Evolutionary conservation across 2,329 filamentous ascomycete species (phyloP), one percentile per base, ranked within the genome.

Genomic region (Alternaria sp.): DNA sequence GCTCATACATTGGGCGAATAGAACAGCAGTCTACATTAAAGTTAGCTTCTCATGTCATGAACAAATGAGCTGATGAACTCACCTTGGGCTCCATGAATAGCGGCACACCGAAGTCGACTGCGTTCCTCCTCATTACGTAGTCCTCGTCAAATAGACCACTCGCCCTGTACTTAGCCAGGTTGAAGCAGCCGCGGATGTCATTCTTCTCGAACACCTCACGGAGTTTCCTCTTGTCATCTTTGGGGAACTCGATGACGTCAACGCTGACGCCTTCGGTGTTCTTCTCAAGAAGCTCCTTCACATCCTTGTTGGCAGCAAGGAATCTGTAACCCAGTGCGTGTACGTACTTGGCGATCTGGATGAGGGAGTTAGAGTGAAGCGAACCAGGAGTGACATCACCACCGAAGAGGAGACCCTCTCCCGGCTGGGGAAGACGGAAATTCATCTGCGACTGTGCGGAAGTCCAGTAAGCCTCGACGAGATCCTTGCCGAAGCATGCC

Each of bases 1-100:
- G 80, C 85, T 95, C 92, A 99, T 96, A 81, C 95, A 98, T 79
- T 92, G 91, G 62, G 95, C 93, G 74, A 98, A 98, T 71, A 98
- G 90, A 66, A 95, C 89, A 60, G 95, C 94, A 69, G 95, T 99
- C 93, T 97, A 66, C 26, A 3, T 51, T 13, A 9, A 42, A 5
- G 44, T 74, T 68, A 74, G 69, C 54, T 59, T 56, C 33, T 62
- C 10, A 31, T 2, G 8, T 33, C 28, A 33, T 11, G 6, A 9
- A 51, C 4, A 23, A 14, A n/a, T 31, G 14, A 11, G 34, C 5
- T 29, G 31, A 14, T 49, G 55, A 66, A 78, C 87, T 82, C 83
- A 96, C 93, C 89, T 95, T 94, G 54, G 93, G 92, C 83, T 98
- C 94, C 93, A 97, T 97, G 80, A 99, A 98, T 56, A 99, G 84